Evolutionary conservation across 1,284 basidiomycete genomes (phyloP), one percentile per base, ranked within the genome.

Genomic region (Ceratobasidium sp.): DNA sequence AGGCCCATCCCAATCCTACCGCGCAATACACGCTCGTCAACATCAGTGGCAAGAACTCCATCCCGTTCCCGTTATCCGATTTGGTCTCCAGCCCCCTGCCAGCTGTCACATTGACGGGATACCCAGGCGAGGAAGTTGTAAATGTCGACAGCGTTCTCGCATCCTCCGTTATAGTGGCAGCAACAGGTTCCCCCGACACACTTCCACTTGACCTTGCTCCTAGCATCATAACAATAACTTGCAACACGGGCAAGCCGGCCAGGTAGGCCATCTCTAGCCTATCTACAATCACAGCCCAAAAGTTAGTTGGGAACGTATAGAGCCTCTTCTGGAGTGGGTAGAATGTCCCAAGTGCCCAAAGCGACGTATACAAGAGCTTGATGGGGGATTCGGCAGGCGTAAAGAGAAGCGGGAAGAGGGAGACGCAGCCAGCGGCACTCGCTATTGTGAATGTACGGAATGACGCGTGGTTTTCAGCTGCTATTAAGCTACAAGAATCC

Each of bases 11-110:
- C 62, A 97, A 83, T 6, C 97, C 97, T 19, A 95, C 69, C 2
- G 95, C 91, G 82, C 96, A 98, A 81, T 97, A 98, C 27, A 97
- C 88, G 80, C 95, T 97, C n/a, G 94, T 97, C 76, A 90, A 76
- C 94, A 98, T 93, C 76, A 98, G 85, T 3, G 96, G 97, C 54
- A 98, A 82, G 83, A 98, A 98, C 79, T 94, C 93, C 86, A 93
- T 83, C 44, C 74, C 67, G n/a, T 56, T 74, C 66, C 56, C 73
- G 60, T 33, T 8, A 47, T 75, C 41, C 22, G 15, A 29, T 75
- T 19, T 45, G 74, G 7, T 5, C 17, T 60, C 76, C 50, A 64
- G 57, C 24, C 36, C 29, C 41, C 31, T n/a, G 41, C 22, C 24
- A 6, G 22, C 44, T 24, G 69, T 73, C 8, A 24, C 11, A 33